Conservation (phyloP, 805 yeast genomes). For the Cyberlindnera sargentensis region DNA sequence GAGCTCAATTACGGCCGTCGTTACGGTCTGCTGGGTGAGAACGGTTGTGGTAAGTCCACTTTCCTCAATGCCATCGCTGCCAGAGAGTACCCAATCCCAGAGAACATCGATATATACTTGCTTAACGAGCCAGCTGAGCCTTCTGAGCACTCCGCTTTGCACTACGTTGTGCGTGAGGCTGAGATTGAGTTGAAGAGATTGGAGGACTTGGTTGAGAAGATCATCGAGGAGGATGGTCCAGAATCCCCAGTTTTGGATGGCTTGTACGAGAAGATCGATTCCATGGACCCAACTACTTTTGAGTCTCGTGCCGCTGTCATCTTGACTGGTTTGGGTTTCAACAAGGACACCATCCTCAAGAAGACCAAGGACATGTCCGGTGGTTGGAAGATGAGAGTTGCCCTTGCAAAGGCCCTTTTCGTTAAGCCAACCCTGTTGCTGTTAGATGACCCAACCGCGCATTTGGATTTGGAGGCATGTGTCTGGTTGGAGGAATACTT, state of each 20-base stretch:
- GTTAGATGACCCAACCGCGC: slow-evolving; percentile 98
- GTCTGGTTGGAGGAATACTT: slow-evolving; percentile 99
- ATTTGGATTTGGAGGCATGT: slow-evolving; percentile 98
- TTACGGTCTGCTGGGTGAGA: slow-evolving; percentile 95
- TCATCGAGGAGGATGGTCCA: slow-evolving; percentile 88
- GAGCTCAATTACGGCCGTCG: slow-evolving; percentile 97
- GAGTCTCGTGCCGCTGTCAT: slow-evolving; percentile 95
- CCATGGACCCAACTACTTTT: slow-evolving; percentile 92
- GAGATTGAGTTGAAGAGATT: slow-evolving; percentile 85
- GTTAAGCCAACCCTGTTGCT: slow-evolving; percentile 93
- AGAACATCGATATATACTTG: slow-evolving; percentile 81
- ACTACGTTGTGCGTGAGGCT: slow-evolving; percentile 96
- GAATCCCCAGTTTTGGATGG: slow-evolving; percentile 82
- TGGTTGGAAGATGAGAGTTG: slow-evolving; percentile 99
- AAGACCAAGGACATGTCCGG: slow-evolving; percentile 99
- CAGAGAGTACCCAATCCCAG: slow-evolving; percentile 94
- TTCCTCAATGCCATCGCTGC: slow-evolving; percentile 90
- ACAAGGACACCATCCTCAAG: slow-evolving; percentile 76
- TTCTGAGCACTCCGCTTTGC: slow-evolving; percentile 84
- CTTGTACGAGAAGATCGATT: slow-evolving; percentile 91
- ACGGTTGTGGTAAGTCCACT: slow-evolving; percentile 98
- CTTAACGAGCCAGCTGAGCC: slow-evolving; percentile 98
- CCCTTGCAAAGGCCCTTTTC: slow-evolving; percentile 94
- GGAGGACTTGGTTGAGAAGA: slow-evolving; percentile 86
- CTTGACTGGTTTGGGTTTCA: slow-evolving; percentile 96